Evolutionary conservation across 1,139 yeast genomes (phyloP).

Genomic region (Sugiyamaella sp.): DNA sequence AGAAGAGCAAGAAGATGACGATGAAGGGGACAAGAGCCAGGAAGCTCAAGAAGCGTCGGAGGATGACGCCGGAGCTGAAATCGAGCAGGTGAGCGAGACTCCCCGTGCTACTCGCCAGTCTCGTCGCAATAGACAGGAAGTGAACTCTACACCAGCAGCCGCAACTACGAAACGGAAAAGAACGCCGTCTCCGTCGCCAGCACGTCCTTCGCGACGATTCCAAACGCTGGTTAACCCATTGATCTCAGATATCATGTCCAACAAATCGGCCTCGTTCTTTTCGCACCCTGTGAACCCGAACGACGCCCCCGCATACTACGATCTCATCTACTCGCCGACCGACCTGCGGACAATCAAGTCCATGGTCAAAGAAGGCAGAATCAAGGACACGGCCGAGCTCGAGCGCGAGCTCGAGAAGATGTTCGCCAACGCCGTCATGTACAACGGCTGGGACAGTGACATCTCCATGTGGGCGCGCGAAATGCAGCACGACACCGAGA

Average conservation of each 20-base stretch:
- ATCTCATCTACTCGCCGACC: conserved; percentile 62
- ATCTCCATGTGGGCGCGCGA: conserved; percentile 64
- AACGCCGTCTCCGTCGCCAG: conserved; percentile 29
- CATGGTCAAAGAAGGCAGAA: conserved; percentile 60
- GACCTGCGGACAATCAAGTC: conserved; percentile 67
- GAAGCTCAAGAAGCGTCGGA: too few relatives aligned
- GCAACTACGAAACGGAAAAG: conserved; percentile 28
- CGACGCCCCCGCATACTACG: conserved; percentile 71
- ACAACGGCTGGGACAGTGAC: conserved; percentile 67
- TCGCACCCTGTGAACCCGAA: conserved; percentile 65
- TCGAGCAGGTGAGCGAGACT: conserved; percentile 8
- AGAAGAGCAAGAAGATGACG: conserved; percentile 26
- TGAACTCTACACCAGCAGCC: not conserved
- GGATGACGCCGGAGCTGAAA: too few relatives aligned
- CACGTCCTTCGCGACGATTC: conserved; percentile 35
- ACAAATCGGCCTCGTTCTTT: conserved; percentile 75
- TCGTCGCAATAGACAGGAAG: conserved; percentile 14
- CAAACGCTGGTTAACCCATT: conserved; percentile 50
- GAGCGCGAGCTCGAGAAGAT: conserved; percentile 72
- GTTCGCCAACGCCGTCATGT: conserved; percentile 87
- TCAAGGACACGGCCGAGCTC: conserved; percentile 53
- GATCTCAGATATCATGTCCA: conserved; percentile 65
- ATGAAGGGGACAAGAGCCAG: conserved; percentile 2
- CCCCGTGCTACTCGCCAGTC: conserved; percentile 8
- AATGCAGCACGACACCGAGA: conserved; percentile 52